A percentile compares a stretch with the other conserved stretches of the same genome.
phyloP scores from a whole-genome alignment of 2,329 filamentous ascomycete genomes.

The Fusarium camptoceras region DNA sequence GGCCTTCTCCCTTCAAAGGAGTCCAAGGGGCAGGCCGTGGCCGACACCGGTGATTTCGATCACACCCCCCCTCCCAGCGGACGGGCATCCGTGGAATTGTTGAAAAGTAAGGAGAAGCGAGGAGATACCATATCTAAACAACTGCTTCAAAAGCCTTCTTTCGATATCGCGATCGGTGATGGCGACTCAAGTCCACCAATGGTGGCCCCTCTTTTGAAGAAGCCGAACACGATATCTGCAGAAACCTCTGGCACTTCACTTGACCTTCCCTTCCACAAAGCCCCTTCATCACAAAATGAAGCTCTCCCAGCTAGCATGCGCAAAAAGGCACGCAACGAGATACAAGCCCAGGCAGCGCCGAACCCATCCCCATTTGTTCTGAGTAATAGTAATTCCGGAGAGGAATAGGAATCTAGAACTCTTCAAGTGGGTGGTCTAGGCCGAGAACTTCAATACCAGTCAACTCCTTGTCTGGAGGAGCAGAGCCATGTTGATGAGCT shows the following conservation, averaged over 20 bases:
- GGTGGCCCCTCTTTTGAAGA: conserved; percentile 18
- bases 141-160: conserved; percentile 43
- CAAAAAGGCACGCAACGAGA: not conserved
- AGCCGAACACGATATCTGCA: not conserved
- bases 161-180: conserved; percentile 32
- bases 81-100: conserved; percentile 44
- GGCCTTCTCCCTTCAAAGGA: conserved; percentile 34
- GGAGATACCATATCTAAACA: conserved; percentile 27
- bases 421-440: conserved; percentile 27
- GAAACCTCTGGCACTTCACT: not conserved
- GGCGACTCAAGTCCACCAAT: conserved; percentile 37
- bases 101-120: conserved; percentile 27
- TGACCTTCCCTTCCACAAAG: not conserved
- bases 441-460: conserved; percentile 19
- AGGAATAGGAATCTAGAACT: conserved; percentile 34
- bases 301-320: not conserved
- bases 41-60: conserved; percentile 49
- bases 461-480: conserved; percentile 31
- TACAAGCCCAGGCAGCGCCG: not conserved
- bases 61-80: conserved; percentile 50
- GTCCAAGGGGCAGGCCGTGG: conserved; percentile 27
- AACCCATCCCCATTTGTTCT: not conserved
- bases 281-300: not conserved
- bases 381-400: conserved; percentile 17
- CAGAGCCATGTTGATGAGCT: conserved; percentile 45